Base-by-base conservation (phyloP, 331 rosid genomes). In the Phaseolus coccineus region DNA sequence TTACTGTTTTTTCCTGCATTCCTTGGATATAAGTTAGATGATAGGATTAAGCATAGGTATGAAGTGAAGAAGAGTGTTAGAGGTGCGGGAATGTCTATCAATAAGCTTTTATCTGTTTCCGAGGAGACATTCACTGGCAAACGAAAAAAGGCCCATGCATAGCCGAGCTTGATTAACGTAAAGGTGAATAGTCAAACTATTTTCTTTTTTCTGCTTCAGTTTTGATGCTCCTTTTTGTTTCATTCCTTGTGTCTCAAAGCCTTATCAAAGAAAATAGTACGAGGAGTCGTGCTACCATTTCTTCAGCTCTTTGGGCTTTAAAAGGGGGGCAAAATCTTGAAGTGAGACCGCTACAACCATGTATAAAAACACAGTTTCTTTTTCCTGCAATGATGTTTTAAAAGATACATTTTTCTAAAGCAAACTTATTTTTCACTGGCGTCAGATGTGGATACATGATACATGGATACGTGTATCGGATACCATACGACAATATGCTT, bases 1-100 rank as follows among this genome's bases (percentile, higher is more conserved):
- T 83, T 93, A 13, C 77, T 93, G 61, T 76, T 84, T 62, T 93
- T 93, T 76, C 98, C 98, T n/a, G 94, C 98, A 27, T 93, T 89
- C 82, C 94, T 91, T 27, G 94, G 98, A 51, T 93, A 93, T 83
- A 89, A 87, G 65, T 81, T 93, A 7, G 94, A 93, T 75, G 91
- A 87, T 71, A 81, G 94, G 87, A 91, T 93, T 71, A 93, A 93
- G 88, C 87, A 79, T 69, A 91, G 97, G 80, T 91, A 81, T 79
- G 97, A 91, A 77, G 84, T 61, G 22, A 85, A 77, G 84, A 92
- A 84, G 84, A 80, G 66, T 66, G 53, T 50, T 44, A 78, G 52
- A 0, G 93, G 97, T 24, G 84, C 42, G 25, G 80, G 86, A 78
- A 82, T 93, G 94, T 88, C 95, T 30, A 78, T 93, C 53, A 89